Evolutionary conservation across 2,329 filamentous ascomycete species (phyloP).

Genomic region (Dactylella cylindrospora): DNA sequence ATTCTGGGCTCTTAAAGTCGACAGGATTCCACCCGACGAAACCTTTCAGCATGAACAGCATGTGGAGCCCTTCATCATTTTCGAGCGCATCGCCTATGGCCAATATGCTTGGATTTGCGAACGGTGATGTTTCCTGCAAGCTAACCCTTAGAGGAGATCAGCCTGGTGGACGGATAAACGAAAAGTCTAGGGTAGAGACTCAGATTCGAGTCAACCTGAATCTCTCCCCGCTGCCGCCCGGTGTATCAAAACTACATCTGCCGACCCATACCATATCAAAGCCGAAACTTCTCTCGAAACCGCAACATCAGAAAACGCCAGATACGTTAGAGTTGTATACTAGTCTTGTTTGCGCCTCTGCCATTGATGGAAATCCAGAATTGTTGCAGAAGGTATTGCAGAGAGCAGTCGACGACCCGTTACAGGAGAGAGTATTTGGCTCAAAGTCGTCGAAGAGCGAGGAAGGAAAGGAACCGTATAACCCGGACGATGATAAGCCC

Average conservation of each 20-base stretch:
- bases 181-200: constrained; percentile 90
- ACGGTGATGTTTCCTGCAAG: constrained; percentile 22
- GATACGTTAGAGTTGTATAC: constrained; percentile 79
- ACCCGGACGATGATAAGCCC: constrained; percentile 61
- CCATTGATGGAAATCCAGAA: constrained; percentile 70
- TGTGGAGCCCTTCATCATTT: constrained; percentile 41
- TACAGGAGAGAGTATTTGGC: constrained; percentile 49
- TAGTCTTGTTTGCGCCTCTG: constrained; percentile 86
- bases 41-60: constrained; percentile 19
- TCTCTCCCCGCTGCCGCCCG: constrained; percentile 71
- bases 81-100: constrained; percentile 30
- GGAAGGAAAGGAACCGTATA: constrained; percentile 53
- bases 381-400: constrained; percentile 67
- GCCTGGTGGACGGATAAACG: constrained; percentile 48
- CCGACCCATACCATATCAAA: constrained; percentile 92
- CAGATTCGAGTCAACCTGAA: constrained; percentile 88
- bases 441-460: constrained; percentile 43
- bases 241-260: constrained; percentile 78
- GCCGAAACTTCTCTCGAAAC: constrained; percentile 81
- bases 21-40: constrained; percentile 36
- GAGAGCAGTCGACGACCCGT: constrained; percentile 53
- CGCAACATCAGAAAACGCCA: constrained; percentile 63
- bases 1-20: constrained; percentile 24
- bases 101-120: constrained; percentile 27
- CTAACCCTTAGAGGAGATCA: constrained; percentile 55